Evolutionary conservation across 2,329 filamentous ascomycete species (phyloP).

Genomic region (Neofusicoccum kwambonambiense): DNA sequence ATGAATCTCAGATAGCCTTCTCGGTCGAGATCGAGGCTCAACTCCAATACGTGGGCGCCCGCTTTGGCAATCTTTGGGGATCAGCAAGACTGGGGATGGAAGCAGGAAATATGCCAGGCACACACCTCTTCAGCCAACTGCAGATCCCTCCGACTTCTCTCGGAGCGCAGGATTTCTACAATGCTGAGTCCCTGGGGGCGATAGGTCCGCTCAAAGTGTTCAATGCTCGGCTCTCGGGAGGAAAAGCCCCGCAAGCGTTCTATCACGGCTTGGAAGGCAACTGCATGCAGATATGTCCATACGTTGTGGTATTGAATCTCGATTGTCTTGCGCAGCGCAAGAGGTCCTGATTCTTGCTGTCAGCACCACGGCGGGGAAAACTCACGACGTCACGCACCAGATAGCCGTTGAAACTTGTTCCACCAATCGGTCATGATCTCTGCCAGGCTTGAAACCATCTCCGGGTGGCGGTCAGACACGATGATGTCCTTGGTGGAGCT

Average conservation of each 20-base stretch:
- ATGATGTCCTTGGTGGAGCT: slow-evolving; percentile 2
- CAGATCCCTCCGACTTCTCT: background rate
- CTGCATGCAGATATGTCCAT: background rate
- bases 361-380: background rate
- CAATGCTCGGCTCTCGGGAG: background rate
- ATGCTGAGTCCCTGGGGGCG: background rate
- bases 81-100: background rate
- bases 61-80: background rate
- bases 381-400: background rate
- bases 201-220: background rate
- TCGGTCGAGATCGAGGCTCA: background rate
- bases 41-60: background rate
- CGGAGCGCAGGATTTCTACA: background rate
- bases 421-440: slow-evolving; percentile 3
- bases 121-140: background rate
- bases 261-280: background rate
- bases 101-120: background rate
- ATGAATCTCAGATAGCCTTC: background rate
- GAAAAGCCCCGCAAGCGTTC: background rate
- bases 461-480: background rate
- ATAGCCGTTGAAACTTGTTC: background rate
- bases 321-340: background rate
- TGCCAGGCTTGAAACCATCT: background rate
- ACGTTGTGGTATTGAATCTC: slow-evolving; percentile 9
- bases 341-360: background rate